A percentile compares a stretch with the other conserved stretches of the same genome.
These are phyloP conservation scores for Gaeumannomyces tritici DNA, from an alignment of 2,329 filamentous ascomycete species.

Conservation along the genomic window DNA sequence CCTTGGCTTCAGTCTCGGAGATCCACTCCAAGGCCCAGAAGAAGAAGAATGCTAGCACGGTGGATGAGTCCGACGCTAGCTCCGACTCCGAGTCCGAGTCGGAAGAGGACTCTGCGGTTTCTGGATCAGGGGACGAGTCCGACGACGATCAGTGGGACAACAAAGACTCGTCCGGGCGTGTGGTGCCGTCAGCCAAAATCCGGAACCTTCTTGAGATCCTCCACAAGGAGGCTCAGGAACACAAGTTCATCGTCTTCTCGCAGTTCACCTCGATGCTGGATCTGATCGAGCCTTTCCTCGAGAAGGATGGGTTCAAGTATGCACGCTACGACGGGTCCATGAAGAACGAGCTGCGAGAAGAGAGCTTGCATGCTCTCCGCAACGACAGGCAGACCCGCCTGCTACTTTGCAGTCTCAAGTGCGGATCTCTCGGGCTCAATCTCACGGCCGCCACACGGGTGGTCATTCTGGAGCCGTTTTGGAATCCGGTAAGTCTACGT, in stretches of 20 bases:
- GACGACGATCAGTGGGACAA: neutral
- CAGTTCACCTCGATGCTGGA: constrained; percentile 98
- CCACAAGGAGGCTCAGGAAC: constrained; percentile 62
- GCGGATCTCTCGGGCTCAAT: constrained; percentile 86
- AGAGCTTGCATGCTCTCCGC: constrained; percentile 67
- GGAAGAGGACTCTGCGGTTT: constrained; percentile 4
- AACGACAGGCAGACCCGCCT: constrained; percentile 68
- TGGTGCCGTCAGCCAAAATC: constrained; percentile 81
- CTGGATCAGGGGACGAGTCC: neutral
- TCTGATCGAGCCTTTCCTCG: constrained; percentile 85
- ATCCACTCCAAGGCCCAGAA: constrained; percentile 19
- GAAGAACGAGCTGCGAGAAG: constrained; percentile 87
- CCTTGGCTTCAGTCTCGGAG: constrained; percentile 26
- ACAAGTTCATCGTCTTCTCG: constrained; percentile 98
- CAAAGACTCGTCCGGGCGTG: constrained; percentile 20
- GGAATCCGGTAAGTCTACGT: constrained; percentile 57
- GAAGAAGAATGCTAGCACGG: constrained; percentile 12
- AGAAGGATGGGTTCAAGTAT: constrained; percentile 62
- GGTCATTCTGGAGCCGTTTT: constrained; percentile 93
- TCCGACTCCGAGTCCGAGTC: constrained; percentile 21
- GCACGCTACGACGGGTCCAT: constrained; percentile 92
- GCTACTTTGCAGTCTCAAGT: constrained; percentile 87
- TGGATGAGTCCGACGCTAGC: constrained; percentile 10
- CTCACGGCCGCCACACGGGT: constrained; percentile 89
- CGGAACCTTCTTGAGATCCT: constrained; percentile 75